phyloP scores from a whole-genome alignment of 768 basidiomycete genomes.

The Lactarius sp. region DNA sequence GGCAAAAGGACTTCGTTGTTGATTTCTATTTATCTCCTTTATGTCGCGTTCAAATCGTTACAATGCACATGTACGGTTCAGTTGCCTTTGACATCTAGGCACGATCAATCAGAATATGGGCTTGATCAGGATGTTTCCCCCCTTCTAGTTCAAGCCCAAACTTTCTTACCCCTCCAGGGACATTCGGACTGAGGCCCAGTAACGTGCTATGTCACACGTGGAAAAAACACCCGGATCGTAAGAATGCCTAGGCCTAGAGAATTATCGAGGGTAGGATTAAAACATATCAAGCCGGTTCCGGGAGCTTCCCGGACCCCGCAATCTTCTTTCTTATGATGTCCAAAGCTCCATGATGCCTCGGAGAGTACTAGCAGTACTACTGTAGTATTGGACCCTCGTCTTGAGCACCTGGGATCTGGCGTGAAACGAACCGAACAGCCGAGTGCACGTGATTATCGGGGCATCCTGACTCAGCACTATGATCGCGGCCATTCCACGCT shows the following conservation, averaged over 20 bases:
- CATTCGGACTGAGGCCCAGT: background rate
- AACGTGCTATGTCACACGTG: background rate
- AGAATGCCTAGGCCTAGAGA: background rate
- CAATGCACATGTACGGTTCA: background rate
- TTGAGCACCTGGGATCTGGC: background rate
- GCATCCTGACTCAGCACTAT: background rate
- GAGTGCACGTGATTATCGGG: slow-evolving; percentile 4
- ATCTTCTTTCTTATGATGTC: background rate
- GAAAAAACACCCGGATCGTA: background rate
- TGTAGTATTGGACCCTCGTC: no score
- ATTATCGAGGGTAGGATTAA: background rate
- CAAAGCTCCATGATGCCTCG: slow-evolving; percentile 6
- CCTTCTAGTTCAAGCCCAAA: background rate
- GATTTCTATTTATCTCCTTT: no score
- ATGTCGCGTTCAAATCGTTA: background rate
- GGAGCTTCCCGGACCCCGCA: slow-evolving; percentile 1
- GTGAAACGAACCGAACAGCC: background rate
- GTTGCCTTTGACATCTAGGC: background rate
- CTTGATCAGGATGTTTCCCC: background rate
- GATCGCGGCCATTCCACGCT: no score
- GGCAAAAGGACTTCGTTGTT: no score
- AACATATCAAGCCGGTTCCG: slow-evolving; percentile 3
- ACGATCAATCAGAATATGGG: background rate
- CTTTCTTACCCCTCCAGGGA: background rate
- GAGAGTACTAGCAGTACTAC: no score